Evolutionary conservation across 192 early-diverging fungal species (phyloP), one percentile per base, ranked within the genome.

Genomic region (Gorgonomyces haynaldii): DNA sequence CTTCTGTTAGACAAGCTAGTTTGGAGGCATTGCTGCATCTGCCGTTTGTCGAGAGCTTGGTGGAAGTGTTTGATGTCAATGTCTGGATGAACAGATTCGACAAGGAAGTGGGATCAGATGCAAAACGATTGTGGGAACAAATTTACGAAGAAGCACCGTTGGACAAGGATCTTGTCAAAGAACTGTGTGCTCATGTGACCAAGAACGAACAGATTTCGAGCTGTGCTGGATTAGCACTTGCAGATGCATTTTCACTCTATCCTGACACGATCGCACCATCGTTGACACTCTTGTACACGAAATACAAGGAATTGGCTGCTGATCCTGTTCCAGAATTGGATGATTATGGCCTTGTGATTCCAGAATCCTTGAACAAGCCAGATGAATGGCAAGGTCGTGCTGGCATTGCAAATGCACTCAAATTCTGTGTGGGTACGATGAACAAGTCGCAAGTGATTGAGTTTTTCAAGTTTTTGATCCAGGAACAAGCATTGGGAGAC

Each of bases 291-390:
- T 75, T 91, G 23, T 87, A 79, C 57, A 43, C 43, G 3, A 30
- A 65, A 3, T 88, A 87, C 54, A 53, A 55, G 22, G 70, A 23
- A 23, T 60, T 78, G 78, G 69, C 80, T 30, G 60, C 72, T 29
- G 67, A 86, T 9, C 73, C 90, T 15, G 76, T 76, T 20, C 91
- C 91, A 6, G 83, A 91, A 52, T 90, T 85, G 45, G 91, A 98
- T 56, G 81, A 82, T 38, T 93, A 72, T 51, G 93, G 91, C 31
- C 82, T 98, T 47, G 69, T 93, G 0, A 88, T 86, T 24, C 81
- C 83, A 1, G 84, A 81, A 42, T 85, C 89, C 0, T 58, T 94
- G 45, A 74, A 88, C 65, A 83, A 83, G 37, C 46, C 64, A 21
- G 91, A 97, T 60, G 77, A 81, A 25, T 82, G 81, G 56, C 72